phyloP scores from a whole-genome alignment of 805 yeast species.

The Wickerhamomyces xylosicus region DNA sequence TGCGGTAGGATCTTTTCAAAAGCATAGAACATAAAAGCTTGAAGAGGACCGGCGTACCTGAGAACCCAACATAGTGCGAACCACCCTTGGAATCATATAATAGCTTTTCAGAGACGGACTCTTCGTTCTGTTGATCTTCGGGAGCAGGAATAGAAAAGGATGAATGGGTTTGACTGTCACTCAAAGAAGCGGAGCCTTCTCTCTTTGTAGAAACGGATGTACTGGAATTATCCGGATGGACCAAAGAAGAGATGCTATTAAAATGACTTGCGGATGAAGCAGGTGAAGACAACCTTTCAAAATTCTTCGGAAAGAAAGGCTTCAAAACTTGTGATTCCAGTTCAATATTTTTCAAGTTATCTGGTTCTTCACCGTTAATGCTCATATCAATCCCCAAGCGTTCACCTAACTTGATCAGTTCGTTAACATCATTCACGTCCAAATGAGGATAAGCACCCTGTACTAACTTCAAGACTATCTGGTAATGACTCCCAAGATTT shows the following conservation, averaged over 20 bases:
- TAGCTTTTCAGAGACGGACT: constrained; percentile 17
- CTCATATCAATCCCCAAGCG: constrained; percentile 14
- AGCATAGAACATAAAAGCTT: constrained; percentile 33
- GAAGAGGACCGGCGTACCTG: constrained; percentile 34
- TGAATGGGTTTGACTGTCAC: background rate
- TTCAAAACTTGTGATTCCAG: constrained; percentile 13
- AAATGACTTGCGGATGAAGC: too few relatives aligned
- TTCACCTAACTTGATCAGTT: constrained; percentile 22
- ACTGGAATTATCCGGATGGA: too few relatives aligned
- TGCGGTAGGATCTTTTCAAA: constrained; percentile 22
- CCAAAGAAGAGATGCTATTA: background rate
- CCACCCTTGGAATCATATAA: constrained; percentile 35
- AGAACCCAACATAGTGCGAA: constrained; percentile 36
- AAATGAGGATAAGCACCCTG: constrained; percentile 33
- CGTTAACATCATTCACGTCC: constrained; percentile 33
- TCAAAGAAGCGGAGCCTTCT: background rate
- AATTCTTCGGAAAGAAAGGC: constrained; percentile 13
- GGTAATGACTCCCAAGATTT: constrained; percentile 32
- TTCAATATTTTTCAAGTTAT: constrained; percentile 9
- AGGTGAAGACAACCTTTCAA: constrained; percentile 1
- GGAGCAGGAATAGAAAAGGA: background rate
- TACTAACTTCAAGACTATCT: constrained; percentile 27
- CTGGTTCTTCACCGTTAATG: constrained; percentile 1
- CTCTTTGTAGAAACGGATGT: background rate
- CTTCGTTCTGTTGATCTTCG: background rate